Evolutionary conservation across 2,329 filamentous ascomycete genomes (phyloP).

Genomic region (Phialophora tarda): DNA sequence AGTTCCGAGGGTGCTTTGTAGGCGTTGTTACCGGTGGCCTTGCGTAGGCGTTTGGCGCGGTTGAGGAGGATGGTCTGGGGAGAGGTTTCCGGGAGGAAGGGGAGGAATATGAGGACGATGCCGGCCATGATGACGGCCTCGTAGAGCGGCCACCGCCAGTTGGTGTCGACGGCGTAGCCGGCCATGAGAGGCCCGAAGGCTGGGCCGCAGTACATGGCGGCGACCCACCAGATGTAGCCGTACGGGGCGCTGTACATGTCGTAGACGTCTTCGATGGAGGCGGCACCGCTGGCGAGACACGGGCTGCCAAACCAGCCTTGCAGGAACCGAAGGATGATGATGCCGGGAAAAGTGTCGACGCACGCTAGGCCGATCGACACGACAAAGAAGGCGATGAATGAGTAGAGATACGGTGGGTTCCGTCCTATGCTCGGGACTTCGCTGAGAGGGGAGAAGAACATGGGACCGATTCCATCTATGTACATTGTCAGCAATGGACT

Average conservation of each 20-base stretch:
- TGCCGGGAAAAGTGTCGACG: constrained; percentile 65
- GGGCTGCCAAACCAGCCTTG: constrained; percentile 71
- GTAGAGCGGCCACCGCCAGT: constrained; percentile 64
- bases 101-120: constrained; percentile 63
- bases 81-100: constrained; percentile 69
- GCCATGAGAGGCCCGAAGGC: constrained; percentile 55
- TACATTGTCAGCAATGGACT: neutral
- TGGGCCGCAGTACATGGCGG: constrained; percentile 44
- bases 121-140: constrained; percentile 67
- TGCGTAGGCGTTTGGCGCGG: constrained; percentile 65
- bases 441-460: constrained; percentile 69
- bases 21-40: constrained; percentile 58
- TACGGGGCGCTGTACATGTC: constrained; percentile 62
- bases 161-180: constrained; percentile 63
- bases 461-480: constrained; percentile 60
- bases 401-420: constrained; percentile 70
- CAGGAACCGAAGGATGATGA: constrained; percentile 68
- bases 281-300: constrained; percentile 64
- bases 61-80: constrained; percentile 64
- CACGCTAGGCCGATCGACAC: constrained; percentile 69
- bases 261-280: constrained; percentile 56
- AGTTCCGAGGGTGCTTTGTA: constrained; percentile 58
- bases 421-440: constrained; percentile 71
- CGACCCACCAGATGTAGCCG: constrained; percentile 65
- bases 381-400: constrained; percentile 71